Base-by-base conservation (phyloP, 1,284 basidiomycete genomes). In the Agroathelia rolfsii region DNA sequence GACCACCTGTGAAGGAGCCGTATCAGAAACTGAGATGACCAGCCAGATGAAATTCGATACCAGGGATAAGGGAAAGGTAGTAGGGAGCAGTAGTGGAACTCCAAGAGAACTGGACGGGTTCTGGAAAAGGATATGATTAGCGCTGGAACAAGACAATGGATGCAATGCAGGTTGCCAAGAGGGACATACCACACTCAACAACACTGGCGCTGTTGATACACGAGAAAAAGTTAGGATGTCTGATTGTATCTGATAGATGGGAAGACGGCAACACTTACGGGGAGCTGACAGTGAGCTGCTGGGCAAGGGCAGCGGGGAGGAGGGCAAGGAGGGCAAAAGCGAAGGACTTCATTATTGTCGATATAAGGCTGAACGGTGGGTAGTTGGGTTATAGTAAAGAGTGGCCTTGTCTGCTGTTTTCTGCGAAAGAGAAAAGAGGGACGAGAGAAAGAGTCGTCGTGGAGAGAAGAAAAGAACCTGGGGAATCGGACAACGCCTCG, bases 41-140 rank as follows among this genome's bases (percentile, higher is more conserved):
- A 8, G 32, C 13, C 13, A 11, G 16, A 19, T 5, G 1, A 10
- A 21, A 28, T 2, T 1, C 48, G 62, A 24, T 42, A 73, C 78
- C 78, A 32, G 82, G 83, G 33, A 84, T 50, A 40, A 83, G 47
- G 17, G 72, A 61, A 39, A 84, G 40, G 56, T 63, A 88, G 61
- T 71, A 88, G 0, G 84, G 83, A 0, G 61, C 31, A 0, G 42
- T 37, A 26, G 80, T 78, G 18, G 59, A 72, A 17, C 44, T 32
- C 74, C 76, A 88, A 5, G 51, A 53, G 40, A 86, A 42, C 42
- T 64, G 51, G 15, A 64, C 54, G 7, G 79, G 79, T 43, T 81
- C 79, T 81, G 38, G 10, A 38, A 4, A 7, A 11, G 4, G 17
- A 19, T 19, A 19, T 29, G 12, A 33, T 11, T 2, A 7, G 20